Percentiles rank a stretch among this genome's conserved stretches.
phyloP scores from a whole-genome alignment of 805 yeast genomes.

The Candida coquimbonensis region DNA sequence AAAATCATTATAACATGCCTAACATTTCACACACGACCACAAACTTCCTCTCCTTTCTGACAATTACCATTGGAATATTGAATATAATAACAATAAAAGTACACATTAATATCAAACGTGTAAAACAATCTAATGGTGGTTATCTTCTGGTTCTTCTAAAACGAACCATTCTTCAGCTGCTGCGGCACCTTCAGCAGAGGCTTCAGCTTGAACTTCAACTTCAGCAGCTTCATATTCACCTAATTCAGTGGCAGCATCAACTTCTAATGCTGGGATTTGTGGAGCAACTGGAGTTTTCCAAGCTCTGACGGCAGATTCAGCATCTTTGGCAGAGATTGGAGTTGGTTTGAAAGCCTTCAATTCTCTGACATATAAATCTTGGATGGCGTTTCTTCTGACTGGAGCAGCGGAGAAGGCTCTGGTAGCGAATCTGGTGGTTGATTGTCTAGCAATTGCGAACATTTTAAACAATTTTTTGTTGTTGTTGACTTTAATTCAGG shows the following conservation, averaged over 20 bases:
- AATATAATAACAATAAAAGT: too few species aligned
- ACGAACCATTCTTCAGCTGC: constrained; percentile 66
- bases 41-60: too few species aligned
- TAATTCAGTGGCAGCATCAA: constrained; percentile 57
- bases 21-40: too few species aligned
- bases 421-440: constrained; percentile 21
- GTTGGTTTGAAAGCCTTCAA: constrained; percentile 85
- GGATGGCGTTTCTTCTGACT: constrained; percentile 48
- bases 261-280: constrained; percentile 62
- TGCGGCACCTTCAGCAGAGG: constrained; percentile 33
- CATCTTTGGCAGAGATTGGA: constrained; percentile 62
- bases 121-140: constrained; percentile 31
- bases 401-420: constrained; percentile 31
- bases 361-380: constrained; percentile 83
- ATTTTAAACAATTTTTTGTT: constrained; percentile 4
- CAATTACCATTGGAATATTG: neutral
- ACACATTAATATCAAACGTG: too few species aligned
- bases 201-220: constrained; percentile 56
- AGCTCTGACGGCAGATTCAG: constrained; percentile 71
- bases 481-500: neutral
- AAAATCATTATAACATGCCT: neutral
- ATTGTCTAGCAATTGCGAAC: constrained; percentile 20
- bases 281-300: constrained; percentile 84
- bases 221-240: constrained; percentile 59
- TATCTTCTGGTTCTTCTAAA: constrained; percentile 60